Base-by-base conservation (phyloP, 1,139 yeast genomes). In the Zygoascus sp. region DNA sequence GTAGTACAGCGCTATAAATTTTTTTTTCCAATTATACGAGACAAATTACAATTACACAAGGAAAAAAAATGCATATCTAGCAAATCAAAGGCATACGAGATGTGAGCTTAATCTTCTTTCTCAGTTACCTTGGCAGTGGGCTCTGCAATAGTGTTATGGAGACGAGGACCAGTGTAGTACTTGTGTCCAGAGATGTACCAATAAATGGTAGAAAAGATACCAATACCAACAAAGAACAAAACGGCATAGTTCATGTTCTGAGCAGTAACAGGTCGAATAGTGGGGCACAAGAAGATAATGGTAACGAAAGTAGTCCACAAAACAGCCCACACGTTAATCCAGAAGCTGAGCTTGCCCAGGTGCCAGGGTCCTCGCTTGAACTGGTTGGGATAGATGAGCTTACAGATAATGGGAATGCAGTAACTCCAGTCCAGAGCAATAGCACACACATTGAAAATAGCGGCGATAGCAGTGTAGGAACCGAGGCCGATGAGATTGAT, bases 401-500 rank as follows among this genome's bases (percentile, higher is more conserved):
- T 79, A 54, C 83, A 72, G 6, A 79, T 58, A 11, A 83, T 79
- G 15, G 90, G 90, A 56, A 79, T 69, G n/a, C 80, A 74, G 63
- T 82, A 83, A 2, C 88, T 80, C 56, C 83, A 74, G 58, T 81
- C 82, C 0, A 85, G 81, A 19, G 85, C 77, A 59, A 82, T 81
- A 45, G 88, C 89, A 49, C 87, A 86, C 36, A 83, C 84, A 2
- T 85, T 80, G 67, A 83, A 83, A 49, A 81, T 80, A 37, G 90
- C 90, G 42, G 79, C 80, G 56, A 83, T 79, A 35, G 89, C 83
- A 15, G 77, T 74, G 50, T 75, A 79, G 36, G 86, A 86, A 27
- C 83, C 84, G 65, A 83, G 79, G 58, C 80, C 73, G 53, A 81
- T 70, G 48, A 80, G 71, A 51, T 82, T 70, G 40, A 78, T 67